A percentile compares a stretch with the other conserved stretches of the same genome.
Conservation (phyloP, 495 filamentous ascomycete genomes). For the Neurospora sublineolata region DNA sequence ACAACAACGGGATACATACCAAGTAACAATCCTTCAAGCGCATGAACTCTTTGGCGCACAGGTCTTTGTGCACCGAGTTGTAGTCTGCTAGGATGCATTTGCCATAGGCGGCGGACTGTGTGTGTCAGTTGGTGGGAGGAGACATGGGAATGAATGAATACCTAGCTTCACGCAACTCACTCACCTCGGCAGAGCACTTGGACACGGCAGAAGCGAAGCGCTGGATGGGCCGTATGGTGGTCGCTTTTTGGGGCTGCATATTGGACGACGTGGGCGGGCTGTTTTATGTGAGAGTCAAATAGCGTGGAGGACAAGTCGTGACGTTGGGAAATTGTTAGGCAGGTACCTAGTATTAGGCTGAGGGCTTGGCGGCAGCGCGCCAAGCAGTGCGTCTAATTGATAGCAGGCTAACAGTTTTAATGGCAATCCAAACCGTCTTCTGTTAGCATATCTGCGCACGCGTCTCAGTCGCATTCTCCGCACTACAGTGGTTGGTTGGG, state of each 20-base stretch:
- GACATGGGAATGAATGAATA: not conserved
- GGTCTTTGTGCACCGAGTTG: conserved; percentile 81
- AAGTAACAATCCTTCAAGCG: conserved; percentile 79
- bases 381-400: not conserved
- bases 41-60: conserved; percentile 79
- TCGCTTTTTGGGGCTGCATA: conserved; percentile 13
- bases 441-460: not conserved
- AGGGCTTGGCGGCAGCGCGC: not conserved
- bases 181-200: conserved; percentile 74
- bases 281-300: too few relatives aligned
- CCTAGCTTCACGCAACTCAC: conserved; percentile 2
- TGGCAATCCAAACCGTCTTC: rapidly evolving
- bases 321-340: not conserved
- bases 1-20: conserved; percentile 42
- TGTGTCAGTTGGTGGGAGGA: not conserved
- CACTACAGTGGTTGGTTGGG: not conserved
- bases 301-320: too few relatives aligned
- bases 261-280: too few relatives aligned
- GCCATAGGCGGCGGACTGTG: conserved; percentile 72
- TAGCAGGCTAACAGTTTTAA: not conserved
- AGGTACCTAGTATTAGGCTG: not conserved
- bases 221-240: conserved; percentile 59
- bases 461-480: not conserved
- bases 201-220: conserved; percentile 74
- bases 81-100: conserved; percentile 89